These are phyloP conservation scores for Trametes maxima DNA, from an alignment of 768 basidiomycete species.

Conservation along the genomic window DNA sequence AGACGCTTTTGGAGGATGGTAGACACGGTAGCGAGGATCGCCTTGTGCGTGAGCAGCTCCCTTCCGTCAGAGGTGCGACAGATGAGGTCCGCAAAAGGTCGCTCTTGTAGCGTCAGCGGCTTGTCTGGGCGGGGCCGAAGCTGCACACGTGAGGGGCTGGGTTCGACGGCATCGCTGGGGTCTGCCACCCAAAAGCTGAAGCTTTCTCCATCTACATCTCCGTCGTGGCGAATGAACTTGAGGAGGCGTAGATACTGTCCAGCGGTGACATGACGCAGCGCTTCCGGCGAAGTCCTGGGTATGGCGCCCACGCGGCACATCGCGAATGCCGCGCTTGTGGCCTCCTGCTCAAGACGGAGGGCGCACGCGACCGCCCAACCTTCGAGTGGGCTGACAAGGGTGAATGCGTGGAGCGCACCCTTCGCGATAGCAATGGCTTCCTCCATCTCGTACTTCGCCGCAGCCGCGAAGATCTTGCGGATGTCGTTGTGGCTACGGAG, in stretches of 20 bases:
- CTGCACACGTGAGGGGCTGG: neutral
- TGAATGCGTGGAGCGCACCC: neutral
- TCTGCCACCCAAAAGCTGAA: neutral
- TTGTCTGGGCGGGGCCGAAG: too few relatives aligned
- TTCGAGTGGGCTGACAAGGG: neutral
- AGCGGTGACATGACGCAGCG: neutral
- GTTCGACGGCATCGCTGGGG: neutral
- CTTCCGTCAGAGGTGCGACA: conserved; percentile 53
- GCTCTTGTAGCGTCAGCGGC: neutral
- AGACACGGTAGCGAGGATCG: conserved; percentile 55
- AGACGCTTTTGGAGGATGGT: conserved; percentile 47
- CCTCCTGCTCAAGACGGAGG: neutral
- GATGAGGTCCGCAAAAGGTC: conserved; percentile 42
- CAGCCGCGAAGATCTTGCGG: conserved; percentile 19
- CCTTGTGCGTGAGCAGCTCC: conserved; percentile 52
- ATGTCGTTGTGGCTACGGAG: conserved; percentile 1
- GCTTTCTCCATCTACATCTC: neutral
- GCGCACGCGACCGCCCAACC: conserved; percentile 14
- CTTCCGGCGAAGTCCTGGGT: neutral
- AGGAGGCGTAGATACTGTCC: conserved; percentile 6
- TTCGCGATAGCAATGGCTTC: conserved; percentile 1
- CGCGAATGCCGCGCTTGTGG: neutral
- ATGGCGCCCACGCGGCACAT: neutral
- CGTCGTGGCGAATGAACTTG: neutral
- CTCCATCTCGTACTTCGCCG: conserved; percentile 23